phyloP scores from a whole-genome alignment of 179 eudicot species.

The Silene noctiflora region DNA sequence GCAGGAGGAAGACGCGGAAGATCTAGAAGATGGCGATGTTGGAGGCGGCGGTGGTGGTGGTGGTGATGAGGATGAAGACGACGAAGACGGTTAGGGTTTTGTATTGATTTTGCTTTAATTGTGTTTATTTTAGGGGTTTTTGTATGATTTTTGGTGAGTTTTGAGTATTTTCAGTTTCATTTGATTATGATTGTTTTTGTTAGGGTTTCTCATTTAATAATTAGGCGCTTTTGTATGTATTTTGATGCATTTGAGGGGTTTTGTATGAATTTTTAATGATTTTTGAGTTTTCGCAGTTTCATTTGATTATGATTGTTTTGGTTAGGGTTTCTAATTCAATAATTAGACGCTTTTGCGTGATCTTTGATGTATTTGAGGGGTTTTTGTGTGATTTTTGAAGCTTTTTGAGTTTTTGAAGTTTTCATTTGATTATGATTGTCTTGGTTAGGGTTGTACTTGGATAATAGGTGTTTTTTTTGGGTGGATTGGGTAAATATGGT shows the following conservation, averaged over 20 bases:
- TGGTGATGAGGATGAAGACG: conserved; percentile 58
- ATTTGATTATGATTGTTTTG: background rate
- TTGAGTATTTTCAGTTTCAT: conserved; percentile 6
- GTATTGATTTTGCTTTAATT: background rate
- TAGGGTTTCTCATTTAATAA: conserved; percentile 22
- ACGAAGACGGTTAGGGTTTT: conserved; percentile 56
- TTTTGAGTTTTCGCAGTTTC: background rate
- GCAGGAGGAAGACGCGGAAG: conserved; percentile 47
- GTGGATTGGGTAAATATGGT: background rate
- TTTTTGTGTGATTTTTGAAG: background rate
- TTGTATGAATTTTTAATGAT: background rate
- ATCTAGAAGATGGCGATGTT: conserved; percentile 44
- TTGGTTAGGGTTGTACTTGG: background rate
- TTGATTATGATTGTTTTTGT: background rate
- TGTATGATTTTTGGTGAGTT: background rate
- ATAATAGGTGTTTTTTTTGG: background rate
- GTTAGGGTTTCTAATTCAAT: conserved; percentile 22
- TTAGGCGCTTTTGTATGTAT: background rate
- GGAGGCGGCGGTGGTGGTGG: conserved; percentile 43
- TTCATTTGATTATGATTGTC: background rate
- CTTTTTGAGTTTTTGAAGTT: background rate
- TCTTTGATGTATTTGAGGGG: background rate
- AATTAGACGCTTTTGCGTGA: background rate
- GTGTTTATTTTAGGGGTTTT: background rate
- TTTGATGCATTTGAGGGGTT: background rate